Base-by-base conservation (phyloP, 768 basidiomycete genomes). In the Suillus placidus region DNA sequence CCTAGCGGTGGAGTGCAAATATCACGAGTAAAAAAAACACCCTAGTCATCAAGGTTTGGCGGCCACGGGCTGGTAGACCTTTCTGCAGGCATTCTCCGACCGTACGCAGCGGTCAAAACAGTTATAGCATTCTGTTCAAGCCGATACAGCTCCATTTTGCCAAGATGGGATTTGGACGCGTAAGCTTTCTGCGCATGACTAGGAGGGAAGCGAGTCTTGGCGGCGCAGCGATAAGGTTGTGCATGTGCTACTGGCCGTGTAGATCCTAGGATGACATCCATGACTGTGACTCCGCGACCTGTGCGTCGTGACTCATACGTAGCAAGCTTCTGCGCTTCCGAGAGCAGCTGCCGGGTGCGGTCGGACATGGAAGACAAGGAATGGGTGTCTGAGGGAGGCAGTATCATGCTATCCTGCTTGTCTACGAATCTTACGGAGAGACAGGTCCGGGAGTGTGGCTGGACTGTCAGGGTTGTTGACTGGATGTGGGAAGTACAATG, bases 231-330 rank as follows among this genome's bases (percentile, higher is more conserved):
- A 51, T 60, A 60, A 60, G 58, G 58, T 60, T 60, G 26, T 40
- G 18, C 14, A 20, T 26, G 4, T 8, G 58, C 26, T 74, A 74
- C 47, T 80, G 47, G 45, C 67, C 65, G 67, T 69, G 63, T 64
- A 68, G 73, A 20, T 68, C 82, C 82, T 64, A 86, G 76, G 66
- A 85, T 73, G 64, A 83, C 71, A 70, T 84, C 84, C 83, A 84
- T 85, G 67, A 82, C 74, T 45, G 73, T 82, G 68, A 73, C 77
- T 56, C 68, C 77, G 38, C 71, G 75, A 61, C 78, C 74, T 67
- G 71, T 70, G 68, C 71, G 68, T 57, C 71, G 74, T 60, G 73
- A 70, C 70, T 77, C 75, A 34, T 68, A 61, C 55, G 64, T 72
- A n/a, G 72, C 73, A 32, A 67, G 68, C 47, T 77, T 73, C 55